Evolutionary conservation across 2,329 filamentous ascomycete species (phyloP).

Genomic region (Trichoderma atrobrunneum): DNA sequence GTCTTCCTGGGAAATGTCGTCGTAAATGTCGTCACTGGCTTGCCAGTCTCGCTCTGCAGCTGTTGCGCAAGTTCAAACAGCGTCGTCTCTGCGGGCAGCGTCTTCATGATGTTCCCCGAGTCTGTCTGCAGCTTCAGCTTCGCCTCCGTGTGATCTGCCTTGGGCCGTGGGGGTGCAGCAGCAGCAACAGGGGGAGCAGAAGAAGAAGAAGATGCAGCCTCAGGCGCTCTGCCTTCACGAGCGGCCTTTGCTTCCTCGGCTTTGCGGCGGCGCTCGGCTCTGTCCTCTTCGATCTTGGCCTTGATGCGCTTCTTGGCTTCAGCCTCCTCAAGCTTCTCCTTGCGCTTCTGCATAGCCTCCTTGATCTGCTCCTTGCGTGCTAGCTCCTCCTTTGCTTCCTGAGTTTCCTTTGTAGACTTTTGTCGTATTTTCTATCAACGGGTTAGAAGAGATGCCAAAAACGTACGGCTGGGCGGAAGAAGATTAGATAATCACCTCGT

Average conservation of each 20-base stretch:
- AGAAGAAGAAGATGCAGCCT: slow-evolving; percentile 40
- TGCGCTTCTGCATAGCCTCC: slow-evolving; percentile 79
- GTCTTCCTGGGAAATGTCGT: slow-evolving; percentile 86
- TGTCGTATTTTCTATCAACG: slow-evolving; percentile 62
- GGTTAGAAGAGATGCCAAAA: background rate
- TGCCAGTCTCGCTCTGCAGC: slow-evolving; percentile 67
- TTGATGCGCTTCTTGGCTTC: slow-evolving; percentile 86
- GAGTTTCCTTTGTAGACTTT: slow-evolving; percentile 85
- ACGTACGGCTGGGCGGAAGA: background rate
- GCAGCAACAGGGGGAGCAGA: slow-evolving; percentile 47
- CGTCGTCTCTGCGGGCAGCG: slow-evolving; percentile 82
- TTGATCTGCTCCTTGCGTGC: slow-evolving; percentile 87
- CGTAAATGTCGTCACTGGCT: slow-evolving; percentile 71
- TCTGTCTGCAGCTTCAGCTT: slow-evolving; percentile 77
- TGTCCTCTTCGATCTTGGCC: slow-evolving; percentile 92
- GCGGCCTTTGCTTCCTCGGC: slow-evolving; percentile 81
- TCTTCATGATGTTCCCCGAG: slow-evolving; percentile 76
- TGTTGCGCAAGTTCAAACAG: slow-evolving; percentile 86
- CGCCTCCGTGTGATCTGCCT: slow-evolving; percentile 73
- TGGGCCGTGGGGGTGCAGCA: slow-evolving; percentile 55
- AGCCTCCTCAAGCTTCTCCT: slow-evolving; percentile 81
- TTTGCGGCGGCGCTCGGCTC: slow-evolving; percentile 81
- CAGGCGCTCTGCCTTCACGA: slow-evolving; percentile 67
- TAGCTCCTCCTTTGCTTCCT: slow-evolving; percentile 88
- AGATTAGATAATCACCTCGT: slow-evolving; percentile 59